Percentiles rank a stretch among this genome's conserved stretches.
phyloP scores from a whole-genome alignment of 192 early-diverging fungal genomes.

The Fimicolochytrium jonesii region DNA sequence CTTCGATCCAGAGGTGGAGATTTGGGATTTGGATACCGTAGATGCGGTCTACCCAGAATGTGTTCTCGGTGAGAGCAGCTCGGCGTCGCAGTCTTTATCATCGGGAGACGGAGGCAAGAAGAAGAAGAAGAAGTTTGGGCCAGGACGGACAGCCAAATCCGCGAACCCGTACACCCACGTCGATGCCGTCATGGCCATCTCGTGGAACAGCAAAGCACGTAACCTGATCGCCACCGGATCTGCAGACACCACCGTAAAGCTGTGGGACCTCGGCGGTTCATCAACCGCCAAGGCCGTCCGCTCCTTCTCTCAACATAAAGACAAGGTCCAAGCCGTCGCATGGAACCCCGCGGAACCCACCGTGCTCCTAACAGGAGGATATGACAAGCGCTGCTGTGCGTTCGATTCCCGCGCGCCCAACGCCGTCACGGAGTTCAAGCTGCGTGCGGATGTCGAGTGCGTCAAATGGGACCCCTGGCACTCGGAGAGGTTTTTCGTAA shows the following conservation, averaged over 20 bases:
- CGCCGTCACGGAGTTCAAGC: slow-evolving; percentile 60
- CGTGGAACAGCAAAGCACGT: slow-evolving; percentile 84
- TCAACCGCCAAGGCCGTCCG: slow-evolving; percentile 56
- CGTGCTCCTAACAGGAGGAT: slow-evolving; percentile 84
- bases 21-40: slow-evolving; percentile 93
- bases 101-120: slow-evolving; percentile 36
- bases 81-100: not conserved
- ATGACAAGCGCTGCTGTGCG: slow-evolving; percentile 81
- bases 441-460: slow-evolving; percentile 86
- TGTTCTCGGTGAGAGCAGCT: slow-evolving; percentile 67
- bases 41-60: slow-evolving; percentile 89
- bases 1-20: slow-evolving; percentile 96
- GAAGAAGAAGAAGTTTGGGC: slow-evolving; percentile 43
- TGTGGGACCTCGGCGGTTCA: slow-evolving; percentile 92
- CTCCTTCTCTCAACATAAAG: slow-evolving; percentile 80
- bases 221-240: slow-evolving; percentile 86
- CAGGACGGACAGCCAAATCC: slow-evolving; percentile 27
- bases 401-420: slow-evolving; percentile 90
- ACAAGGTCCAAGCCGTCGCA: slow-evolving; percentile 85
- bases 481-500: slow-evolving; percentile 57
- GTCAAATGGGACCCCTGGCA: slow-evolving; percentile 88
- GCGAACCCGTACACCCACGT: slow-evolving; percentile 80
- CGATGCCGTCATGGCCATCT: slow-evolving; percentile 90
- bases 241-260: slow-evolving; percentile 94
- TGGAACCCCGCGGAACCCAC: slow-evolving; percentile 90